phyloP scores from a whole-genome alignment of 163 green algal genomes.

The Smithsoniella earleae region DNA sequence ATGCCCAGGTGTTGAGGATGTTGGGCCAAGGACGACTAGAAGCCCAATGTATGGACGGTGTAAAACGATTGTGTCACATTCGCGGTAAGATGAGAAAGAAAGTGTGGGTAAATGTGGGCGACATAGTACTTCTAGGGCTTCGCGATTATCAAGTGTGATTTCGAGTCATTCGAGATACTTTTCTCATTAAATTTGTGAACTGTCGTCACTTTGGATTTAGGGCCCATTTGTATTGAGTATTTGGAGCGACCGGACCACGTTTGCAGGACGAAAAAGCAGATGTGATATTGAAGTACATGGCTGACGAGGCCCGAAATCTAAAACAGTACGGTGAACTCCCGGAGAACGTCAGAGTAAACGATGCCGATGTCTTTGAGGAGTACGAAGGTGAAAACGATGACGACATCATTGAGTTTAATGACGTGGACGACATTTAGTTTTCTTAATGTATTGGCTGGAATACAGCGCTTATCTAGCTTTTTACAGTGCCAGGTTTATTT shows the following conservation, averaged over 20 bases:
- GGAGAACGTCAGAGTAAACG: conserved; percentile 94
- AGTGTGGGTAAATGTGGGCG: conserved; percentile 84
- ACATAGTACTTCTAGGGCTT: conserved; percentile 94
- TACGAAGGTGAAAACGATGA: conserved; percentile 47
- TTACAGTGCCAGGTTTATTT: too few species aligned
- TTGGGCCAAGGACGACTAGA: conserved; percentile 96
- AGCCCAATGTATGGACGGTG: conserved; percentile 94
- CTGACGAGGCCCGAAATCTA: conserved; percentile 87
- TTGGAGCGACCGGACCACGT: too few species aligned
- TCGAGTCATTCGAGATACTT: too few species aligned
- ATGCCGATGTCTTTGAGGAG: conserved; percentile 76
- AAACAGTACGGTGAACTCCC: conserved; percentile 97
- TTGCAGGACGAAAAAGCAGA: conserved; percentile 58
- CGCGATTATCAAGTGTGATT: conserved; percentile 94
- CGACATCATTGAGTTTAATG: conserved; percentile 20
- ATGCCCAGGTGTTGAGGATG: conserved; percentile 94
- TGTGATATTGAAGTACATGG: conserved; percentile 79
- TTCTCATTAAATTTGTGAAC: too few species aligned
- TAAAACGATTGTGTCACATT: conserved; percentile 98
- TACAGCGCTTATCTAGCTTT: too few species aligned
- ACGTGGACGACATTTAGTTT: conserved; percentile 29
- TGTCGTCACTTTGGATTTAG: too few species aligned
- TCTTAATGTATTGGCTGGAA: too few species aligned
- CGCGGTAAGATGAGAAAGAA: conserved; percentile 99
- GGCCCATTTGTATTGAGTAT: too few species aligned